Conservation (phyloP, 2,329 filamentous ascomycete genomes). For the Magnaporthiopsis poae region DNA sequence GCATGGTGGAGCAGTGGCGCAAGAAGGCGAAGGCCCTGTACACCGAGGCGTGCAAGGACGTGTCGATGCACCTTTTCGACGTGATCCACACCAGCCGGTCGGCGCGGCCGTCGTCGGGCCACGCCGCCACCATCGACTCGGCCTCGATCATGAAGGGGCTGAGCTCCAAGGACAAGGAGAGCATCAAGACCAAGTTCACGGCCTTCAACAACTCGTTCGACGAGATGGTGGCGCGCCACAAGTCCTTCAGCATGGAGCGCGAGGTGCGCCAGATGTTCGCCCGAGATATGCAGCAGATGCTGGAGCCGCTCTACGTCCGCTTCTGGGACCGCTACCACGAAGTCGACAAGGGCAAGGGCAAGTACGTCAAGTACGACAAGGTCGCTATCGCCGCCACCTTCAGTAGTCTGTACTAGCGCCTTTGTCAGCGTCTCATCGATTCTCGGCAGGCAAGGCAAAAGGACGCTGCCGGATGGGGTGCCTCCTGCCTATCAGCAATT, state of each 20-base stretch:
- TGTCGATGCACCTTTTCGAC: slow-evolving; percentile 75
- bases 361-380: slow-evolving; percentile 98
- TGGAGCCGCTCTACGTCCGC: slow-evolving; percentile 85
- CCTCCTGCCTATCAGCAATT: too few species aligned
- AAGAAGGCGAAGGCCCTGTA: slow-evolving; percentile 79
- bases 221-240: slow-evolving; percentile 74
- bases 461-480: too few species aligned
- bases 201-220: slow-evolving; percentile 87
- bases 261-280: slow-evolving; percentile 75
- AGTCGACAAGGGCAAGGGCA: slow-evolving; percentile 93
- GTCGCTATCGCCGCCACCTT: slow-evolving; percentile 61
- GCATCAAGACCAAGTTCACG: slow-evolving; percentile 91
- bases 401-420: slow-evolving; percentile 36
- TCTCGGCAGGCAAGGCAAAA: too few species aligned
- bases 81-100: slow-evolving; percentile 79
- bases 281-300: slow-evolving; percentile 77
- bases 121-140: slow-evolving; percentile 59
- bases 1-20: slow-evolving; percentile 62
- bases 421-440: too few species aligned
- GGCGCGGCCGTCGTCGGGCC: slow-evolving; percentile 61
- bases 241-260: slow-evolving; percentile 75
- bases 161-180: slow-evolving; percentile 84
- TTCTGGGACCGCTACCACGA: slow-evolving; percentile 98
- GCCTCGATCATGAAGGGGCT: slow-evolving; percentile 74
- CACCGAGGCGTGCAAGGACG: slow-evolving; percentile 78